phyloP scores from a whole-genome alignment of 2,329 filamentous ascomycete genomes.

The Orbilia quercus region DNA sequence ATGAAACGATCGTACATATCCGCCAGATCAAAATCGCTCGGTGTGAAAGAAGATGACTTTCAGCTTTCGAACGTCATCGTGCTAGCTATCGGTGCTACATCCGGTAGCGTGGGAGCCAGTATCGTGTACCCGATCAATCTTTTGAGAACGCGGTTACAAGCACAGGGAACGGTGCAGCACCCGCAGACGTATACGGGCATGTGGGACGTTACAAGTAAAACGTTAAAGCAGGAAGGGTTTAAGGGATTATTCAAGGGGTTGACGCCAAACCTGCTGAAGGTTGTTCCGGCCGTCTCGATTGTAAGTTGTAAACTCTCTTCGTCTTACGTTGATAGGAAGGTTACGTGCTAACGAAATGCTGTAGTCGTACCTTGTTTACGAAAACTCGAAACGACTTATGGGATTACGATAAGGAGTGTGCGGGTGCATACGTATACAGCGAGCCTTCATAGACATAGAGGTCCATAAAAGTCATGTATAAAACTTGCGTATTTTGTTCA shows the following conservation, averaged over 20 bases:
- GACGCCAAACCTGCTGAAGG: slow-evolving; percentile 94
- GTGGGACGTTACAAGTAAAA: slow-evolving; percentile 85
- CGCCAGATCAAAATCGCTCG: slow-evolving; percentile 75
- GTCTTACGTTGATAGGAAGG: slow-evolving; percentile 13
- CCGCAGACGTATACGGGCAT: slow-evolving; percentile 90
- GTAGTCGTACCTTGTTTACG: slow-evolving; percentile 83
- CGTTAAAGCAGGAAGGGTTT: slow-evolving; percentile 82
- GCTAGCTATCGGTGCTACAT: slow-evolving; percentile 88
- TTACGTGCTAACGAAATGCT: slow-evolving; percentile 46
- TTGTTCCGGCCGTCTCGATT: slow-evolving; percentile 94
- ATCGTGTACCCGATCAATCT: slow-evolving; percentile 96
- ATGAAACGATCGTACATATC: slow-evolving; percentile 79
- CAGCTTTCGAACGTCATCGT: slow-evolving; percentile 79
- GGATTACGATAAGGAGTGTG: slow-evolving; percentile 65
- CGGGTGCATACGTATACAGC: too few relatives aligned
- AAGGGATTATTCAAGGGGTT: slow-evolving; percentile 92
- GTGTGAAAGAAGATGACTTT: slow-evolving; percentile 84
- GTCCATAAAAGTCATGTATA: slow-evolving; percentile 57
- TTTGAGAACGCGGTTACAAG: slow-evolving; percentile 84
- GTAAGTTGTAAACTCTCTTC: slow-evolving; percentile 63
- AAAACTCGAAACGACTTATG: slow-evolving; percentile 83
- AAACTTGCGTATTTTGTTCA: slow-evolving; percentile 62
- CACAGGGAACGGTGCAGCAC: slow-evolving; percentile 92
- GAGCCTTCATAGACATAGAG: slow-evolving; percentile 24
- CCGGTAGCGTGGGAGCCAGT: slow-evolving; percentile 90